Evolutionary conservation across 192 early-diverging fungal species (phyloP).

Genomic region (Backusella australiensis): DNA sequence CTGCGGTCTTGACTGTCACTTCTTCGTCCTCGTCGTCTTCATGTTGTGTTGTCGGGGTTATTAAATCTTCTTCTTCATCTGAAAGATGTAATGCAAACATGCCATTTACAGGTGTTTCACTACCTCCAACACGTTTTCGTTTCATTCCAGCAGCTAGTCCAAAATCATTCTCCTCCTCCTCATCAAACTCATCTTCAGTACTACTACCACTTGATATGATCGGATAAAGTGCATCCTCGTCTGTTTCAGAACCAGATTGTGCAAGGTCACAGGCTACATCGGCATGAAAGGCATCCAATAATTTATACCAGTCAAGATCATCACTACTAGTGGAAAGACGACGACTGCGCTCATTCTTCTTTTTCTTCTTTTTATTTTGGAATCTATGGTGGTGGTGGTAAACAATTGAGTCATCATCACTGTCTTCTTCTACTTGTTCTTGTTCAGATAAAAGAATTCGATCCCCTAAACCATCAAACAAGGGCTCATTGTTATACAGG

Average conservation of each 20-base stretch:
- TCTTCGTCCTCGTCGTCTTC: not conserved
- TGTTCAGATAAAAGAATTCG: conserved; percentile 2
- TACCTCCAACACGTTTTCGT: not conserved
- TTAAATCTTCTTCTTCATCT: not conserved
- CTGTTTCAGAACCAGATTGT: not conserved
- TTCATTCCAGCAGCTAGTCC: not conserved
- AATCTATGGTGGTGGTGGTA: not conserved
- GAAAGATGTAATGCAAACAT: conserved; percentile 1
- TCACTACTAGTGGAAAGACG: not conserved
- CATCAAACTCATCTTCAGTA: conserved; percentile 12
- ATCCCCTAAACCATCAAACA: conserved; percentile 16
- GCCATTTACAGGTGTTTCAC: not conserved
- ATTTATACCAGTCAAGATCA: conserved; percentile 17
- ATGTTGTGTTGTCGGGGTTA: not conserved
- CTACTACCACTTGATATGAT: not conserved
- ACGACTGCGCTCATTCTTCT: not conserved
- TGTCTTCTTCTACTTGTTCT: not conserved
- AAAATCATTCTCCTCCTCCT: conserved; percentile 2
- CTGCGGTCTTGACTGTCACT: not conserved
- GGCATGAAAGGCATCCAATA: conserved; percentile 9
- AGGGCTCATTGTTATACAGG: conserved; percentile 12
- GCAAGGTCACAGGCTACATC: conserved; percentile 14
- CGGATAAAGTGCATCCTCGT: not conserved
- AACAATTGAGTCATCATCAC: not conserved
- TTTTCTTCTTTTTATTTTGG: conserved; percentile 6